A percentile compares a stretch with the other conserved stretches of the same genome.
Conservation (phyloP, 805 yeast species). For the Dipodascus geniculatus region DNA sequence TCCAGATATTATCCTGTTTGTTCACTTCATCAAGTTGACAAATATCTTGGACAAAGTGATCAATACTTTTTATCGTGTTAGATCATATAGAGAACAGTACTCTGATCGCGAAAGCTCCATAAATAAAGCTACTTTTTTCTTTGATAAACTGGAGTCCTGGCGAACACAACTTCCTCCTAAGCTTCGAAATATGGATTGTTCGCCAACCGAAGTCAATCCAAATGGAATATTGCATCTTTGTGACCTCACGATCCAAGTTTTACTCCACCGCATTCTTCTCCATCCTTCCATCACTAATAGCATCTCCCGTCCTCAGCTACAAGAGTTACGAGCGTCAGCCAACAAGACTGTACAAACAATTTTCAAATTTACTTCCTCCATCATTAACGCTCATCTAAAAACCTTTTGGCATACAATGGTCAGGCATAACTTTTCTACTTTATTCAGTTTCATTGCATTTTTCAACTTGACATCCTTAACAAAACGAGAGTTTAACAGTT, state of each 20-base stretch:
- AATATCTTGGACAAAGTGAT: constrained; percentile 18
- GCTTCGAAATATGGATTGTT: constrained; percentile 17
- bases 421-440: constrained; percentile 20
- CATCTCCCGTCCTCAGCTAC: constrained; percentile 7
- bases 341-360: constrained; percentile 21
- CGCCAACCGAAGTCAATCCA: constrained; percentile 14
- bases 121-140: constrained; percentile 12
- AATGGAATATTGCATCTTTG: constrained; percentile 13
- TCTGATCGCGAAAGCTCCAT: constrained; percentile 1
- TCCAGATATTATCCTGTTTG: constrained; percentile 14
- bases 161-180: constrained; percentile 17
- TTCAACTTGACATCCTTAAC: constrained; percentile 22
- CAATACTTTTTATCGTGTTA: constrained; percentile 15
- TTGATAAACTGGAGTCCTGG: constrained; percentile 18
- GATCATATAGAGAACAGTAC: constrained; percentile 9
- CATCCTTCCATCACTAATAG: constrained; percentile 14
- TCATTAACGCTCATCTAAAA: constrained; percentile 25
- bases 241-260: constrained; percentile 21
- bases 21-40: constrained; percentile 18
- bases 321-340: constrained; percentile 18
- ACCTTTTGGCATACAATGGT: constrained; percentile 26
- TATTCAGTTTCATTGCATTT: constrained; percentile 25
- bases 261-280: constrained; percentile 19
- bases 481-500: constrained; percentile 16
- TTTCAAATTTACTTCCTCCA: constrained; percentile 21